Evolutionary conservation across 2,329 filamentous ascomycete genomes (phyloP), one percentile per base, ranked within the genome.

Genomic region (Diaporthe velutina): DNA sequence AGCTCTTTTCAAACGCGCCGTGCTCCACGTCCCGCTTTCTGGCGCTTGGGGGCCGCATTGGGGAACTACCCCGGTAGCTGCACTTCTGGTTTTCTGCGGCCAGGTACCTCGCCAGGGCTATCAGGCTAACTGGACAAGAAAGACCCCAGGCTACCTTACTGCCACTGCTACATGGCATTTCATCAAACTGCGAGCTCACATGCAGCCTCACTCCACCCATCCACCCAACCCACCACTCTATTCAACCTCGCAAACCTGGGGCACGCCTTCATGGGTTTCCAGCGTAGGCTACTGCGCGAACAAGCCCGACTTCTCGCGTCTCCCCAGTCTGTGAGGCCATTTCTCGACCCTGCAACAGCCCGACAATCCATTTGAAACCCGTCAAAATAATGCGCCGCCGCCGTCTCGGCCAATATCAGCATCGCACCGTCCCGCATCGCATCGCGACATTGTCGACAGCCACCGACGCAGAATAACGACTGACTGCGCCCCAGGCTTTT

Each of bases 371-470:
- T 67, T 52, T 52, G 64, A 67, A 67, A 67, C 64, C 45, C n/a
- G 45, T 48, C 58, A 45, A 64, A 61, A 64, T 50, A 50, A 72
- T 72, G 70, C 70, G 57, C 45, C 70, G 57, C 22, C 54, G 45
- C 42, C 35, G 38, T 61, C 35, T 40, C 12, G 70, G 70, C 57
- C 70, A 72, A 72, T 60, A 72, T 64, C 70, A 72, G 54, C 70
- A 52, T 64, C 55, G 45, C 55, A 54, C n/a, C 22, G 35, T 40
- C 15, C 64, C 70, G 30, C 38, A 64, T 64, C 64, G 30, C 72
- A 60, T 70, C 54, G 28, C 68, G 25, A 74, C 74, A 54, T 54
- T 52, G 48, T 70, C 61, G 54, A 60, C 64, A 54, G 25, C 10
- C n/a, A 25, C 57, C 28, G 22, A 48, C 54, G 12, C 12, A 28